Evolutionary conservation across 176 grass and related monocot species (phyloP).

Genomic region (Avena insularis): DNA sequence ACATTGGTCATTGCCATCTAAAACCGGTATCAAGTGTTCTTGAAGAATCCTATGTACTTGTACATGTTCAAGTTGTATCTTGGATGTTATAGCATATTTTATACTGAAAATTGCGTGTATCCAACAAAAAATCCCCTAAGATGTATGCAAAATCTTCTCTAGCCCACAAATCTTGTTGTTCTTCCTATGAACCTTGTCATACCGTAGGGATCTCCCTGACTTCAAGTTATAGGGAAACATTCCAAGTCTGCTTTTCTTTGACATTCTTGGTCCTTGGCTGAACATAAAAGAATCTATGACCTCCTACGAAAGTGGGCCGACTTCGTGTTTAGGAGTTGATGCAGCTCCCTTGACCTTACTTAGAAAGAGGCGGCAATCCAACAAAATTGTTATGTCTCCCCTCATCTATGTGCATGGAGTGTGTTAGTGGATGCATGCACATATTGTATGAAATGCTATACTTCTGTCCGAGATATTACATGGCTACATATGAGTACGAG

Average conservation of each 20-base stretch:
- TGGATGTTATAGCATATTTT: not conserved
- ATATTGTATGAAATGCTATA: not conserved
- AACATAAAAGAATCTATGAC: not conserved
- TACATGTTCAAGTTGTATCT: not conserved
- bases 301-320: not conserved
- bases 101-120: not conserved
- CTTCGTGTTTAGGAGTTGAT: not conserved
- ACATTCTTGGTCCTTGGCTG: not conserved
- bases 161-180: not conserved
- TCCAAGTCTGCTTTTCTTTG: not conserved
- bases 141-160: not conserved
- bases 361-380: not conserved
- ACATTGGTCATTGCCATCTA: not conserved
- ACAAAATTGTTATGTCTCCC: not conserved
- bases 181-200: not conserved
- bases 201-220: not conserved
- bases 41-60: not conserved
- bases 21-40: not conserved
- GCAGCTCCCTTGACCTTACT: not conserved
- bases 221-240: not conserved
- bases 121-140: not conserved
- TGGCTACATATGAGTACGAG: not conserved
- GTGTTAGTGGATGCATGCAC: no score
- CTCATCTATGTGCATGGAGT: not conserved
- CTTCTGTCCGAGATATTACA: not conserved